These are phyloP conservation scores for Aspergillus funiculosus DNA, from an alignment of 495 filamentous ascomycete genomes.

Conservation along the genomic window DNA sequence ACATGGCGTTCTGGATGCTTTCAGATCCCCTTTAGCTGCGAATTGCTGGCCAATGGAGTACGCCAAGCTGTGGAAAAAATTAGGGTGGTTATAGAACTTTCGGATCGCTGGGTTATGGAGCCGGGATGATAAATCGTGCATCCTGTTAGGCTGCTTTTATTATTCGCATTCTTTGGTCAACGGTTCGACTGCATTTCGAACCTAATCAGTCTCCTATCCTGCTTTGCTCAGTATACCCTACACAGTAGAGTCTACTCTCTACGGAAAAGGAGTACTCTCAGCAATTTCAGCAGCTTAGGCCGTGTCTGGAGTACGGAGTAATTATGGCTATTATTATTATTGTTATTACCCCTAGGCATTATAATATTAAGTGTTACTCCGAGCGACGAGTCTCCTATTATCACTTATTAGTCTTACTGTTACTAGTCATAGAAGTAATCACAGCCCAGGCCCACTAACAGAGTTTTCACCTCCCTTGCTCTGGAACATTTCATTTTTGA, in stretches of 20 bases:
- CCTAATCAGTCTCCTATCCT: background rate
- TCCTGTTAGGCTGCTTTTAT: background rate
- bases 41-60: constrained; percentile 7
- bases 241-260: background rate
- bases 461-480: constrained; percentile 23
- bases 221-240: background rate
- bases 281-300: no score
- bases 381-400: background rate
- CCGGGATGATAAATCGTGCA: background rate
- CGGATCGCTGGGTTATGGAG: constrained; percentile 4
- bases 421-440: background rate
- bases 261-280: background rate
- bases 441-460: constrained; percentile 14
- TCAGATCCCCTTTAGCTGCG: background rate
- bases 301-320: no score
- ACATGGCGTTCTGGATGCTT: constrained; percentile 11
- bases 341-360: no score
- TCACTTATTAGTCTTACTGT: background rate
- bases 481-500: constrained; percentile 8
- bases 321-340: no score
- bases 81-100: constrained; percentile 3
- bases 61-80: background rate
- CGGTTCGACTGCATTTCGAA: constrained; percentile 10
- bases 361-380: background rate
- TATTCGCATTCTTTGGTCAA: constrained; percentile 3